Evolutionary conservation across 2,329 filamentous ascomycete genomes (phyloP).

Genomic region (Cryphonectria parasitica): DNA sequence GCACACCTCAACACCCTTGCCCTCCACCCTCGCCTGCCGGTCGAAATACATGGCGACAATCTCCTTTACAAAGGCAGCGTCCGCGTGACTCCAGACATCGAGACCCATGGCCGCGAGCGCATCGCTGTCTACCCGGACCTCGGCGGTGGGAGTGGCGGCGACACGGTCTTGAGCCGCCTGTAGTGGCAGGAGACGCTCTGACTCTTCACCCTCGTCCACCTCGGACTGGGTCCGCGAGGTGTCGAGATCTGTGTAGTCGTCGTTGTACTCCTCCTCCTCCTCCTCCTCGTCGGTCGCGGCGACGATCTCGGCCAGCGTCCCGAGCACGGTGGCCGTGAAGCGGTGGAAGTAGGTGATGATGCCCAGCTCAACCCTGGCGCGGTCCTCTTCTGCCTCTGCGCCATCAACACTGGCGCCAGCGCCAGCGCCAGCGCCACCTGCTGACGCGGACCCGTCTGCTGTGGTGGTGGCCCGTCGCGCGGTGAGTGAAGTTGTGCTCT

Average conservation of each 20-base stretch:
- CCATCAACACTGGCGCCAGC: constrained; percentile 22
- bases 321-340: constrained; percentile 68
- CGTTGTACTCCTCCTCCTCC: constrained; percentile 21
- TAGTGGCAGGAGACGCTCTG: constrained; percentile 26
- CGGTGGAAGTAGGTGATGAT: constrained; percentile 83
- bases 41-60: constrained; percentile 69
- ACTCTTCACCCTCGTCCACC: constrained; percentile 35
- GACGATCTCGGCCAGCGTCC: constrained; percentile 64
- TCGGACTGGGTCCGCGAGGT: constrained; percentile 40
- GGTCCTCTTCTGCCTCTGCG: constrained; percentile 45
- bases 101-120: constrained; percentile 74
- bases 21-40: constrained; percentile 64
- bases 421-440: constrained; percentile 9
- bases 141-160: constrained; percentile 37
- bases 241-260: constrained; percentile 39
- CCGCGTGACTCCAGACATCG: constrained; percentile 74
- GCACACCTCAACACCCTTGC: constrained; percentile 74
- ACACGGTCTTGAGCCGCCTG: constrained; percentile 29
- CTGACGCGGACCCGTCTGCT: constrained; percentile 27
- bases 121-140: constrained; percentile 63
- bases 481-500: constrained; percentile 51
- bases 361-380: constrained; percentile 65
- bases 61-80: constrained; percentile 70
- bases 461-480: constrained; percentile 37
- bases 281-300: constrained; percentile 47